Conservation (phyloP, 2,329 filamentous ascomycete genomes). For the Fusarium robinianum region DNA sequence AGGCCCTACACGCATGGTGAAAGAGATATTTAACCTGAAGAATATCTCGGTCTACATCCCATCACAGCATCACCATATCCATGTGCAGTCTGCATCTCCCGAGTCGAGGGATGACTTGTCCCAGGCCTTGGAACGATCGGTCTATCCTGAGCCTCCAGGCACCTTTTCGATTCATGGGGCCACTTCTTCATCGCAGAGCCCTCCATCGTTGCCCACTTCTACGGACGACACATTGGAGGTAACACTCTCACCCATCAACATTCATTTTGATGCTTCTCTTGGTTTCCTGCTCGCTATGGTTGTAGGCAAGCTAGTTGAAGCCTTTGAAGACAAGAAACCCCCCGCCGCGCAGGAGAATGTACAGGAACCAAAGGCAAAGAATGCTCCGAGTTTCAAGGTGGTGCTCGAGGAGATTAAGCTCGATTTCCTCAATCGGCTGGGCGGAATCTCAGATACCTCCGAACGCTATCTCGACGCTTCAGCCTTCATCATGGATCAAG, state of each 20-base stretch:
- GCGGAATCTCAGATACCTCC: constrained; percentile 56
- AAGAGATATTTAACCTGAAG: constrained; percentile 56
- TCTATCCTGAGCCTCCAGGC: constrained; percentile 61
- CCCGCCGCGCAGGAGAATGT: constrained; percentile 8
- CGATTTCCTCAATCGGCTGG: constrained; percentile 59
- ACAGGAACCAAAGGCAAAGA: constrained; percentile 19
- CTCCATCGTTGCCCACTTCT: not conserved
- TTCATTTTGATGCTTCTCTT: constrained; percentile 61
- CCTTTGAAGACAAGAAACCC: constrained; percentile 42
- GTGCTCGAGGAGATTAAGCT: constrained; percentile 55
- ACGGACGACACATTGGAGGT: constrained; percentile 50
- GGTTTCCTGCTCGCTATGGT: constrained; percentile 60
- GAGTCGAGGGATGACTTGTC: constrained; percentile 38
- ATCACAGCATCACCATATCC: constrained; percentile 52
- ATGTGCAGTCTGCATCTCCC: constrained; percentile 40
- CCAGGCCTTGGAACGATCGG: constrained; percentile 44
- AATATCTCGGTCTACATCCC: constrained; percentile 61
- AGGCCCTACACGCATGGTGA: constrained; percentile 58
- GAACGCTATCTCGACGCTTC: constrained; percentile 50
- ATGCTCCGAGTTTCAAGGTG: constrained; percentile 49
- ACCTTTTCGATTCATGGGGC: constrained; percentile 59
- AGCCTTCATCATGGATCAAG: constrained; percentile 49
- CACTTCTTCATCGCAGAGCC: constrained; percentile 13
- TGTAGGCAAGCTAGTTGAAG: constrained; percentile 53
- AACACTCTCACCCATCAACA: constrained; percentile 54